Evolutionary conservation across 768 basidiomycete genomes (phyloP).

Genomic region (Tulasnella sp.): DNA sequence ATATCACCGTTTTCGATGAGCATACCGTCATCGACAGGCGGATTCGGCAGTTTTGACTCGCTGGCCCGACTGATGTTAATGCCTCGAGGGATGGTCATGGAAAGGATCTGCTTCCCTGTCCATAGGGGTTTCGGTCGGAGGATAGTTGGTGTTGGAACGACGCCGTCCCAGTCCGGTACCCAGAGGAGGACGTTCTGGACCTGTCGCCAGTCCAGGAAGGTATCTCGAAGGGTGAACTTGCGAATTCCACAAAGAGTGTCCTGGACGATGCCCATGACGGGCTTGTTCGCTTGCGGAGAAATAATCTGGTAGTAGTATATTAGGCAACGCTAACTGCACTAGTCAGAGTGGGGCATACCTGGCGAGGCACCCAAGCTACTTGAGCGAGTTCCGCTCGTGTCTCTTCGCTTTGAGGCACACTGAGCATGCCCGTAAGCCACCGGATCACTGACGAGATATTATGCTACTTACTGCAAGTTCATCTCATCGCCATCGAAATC

Average conservation of each 20-base stretch:
- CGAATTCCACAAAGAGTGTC: slow-evolving; percentile 97
- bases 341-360: slow-evolving; percentile 48
- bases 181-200: slow-evolving; percentile 98
- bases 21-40: slow-evolving; percentile 89
- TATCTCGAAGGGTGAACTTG: slow-evolving; percentile 93
- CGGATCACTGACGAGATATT: background rate
- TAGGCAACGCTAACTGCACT: background rate
- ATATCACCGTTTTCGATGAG: slow-evolving; percentile 96
- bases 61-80: slow-evolving; percentile 86
- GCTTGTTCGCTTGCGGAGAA: slow-evolving; percentile 98
- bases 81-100: slow-evolving; percentile 87
- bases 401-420: slow-evolving; percentile 96
- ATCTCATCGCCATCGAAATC: slow-evolving; percentile 99
- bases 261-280: slow-evolving; percentile 99
- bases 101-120: slow-evolving; percentile 96
- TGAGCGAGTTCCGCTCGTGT: slow-evolving; percentile 97
- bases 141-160: slow-evolving; percentile 86
- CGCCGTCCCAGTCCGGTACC: slow-evolving; percentile 97
- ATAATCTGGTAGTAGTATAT: slow-evolving; percentile 69
- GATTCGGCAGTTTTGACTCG: slow-evolving; percentile 72
- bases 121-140: slow-evolving; percentile 95
- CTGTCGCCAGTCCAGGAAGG: slow-evolving; percentile 90
- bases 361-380: slow-evolving; percentile 97
- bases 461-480: slow-evolving; percentile 94
- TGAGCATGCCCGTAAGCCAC: slow-evolving; percentile 35